These are phyloP conservation scores for Iris macrosiphon DNA, from an alignment of 106 monocot genomes.

Conservation along the genomic window DNA sequence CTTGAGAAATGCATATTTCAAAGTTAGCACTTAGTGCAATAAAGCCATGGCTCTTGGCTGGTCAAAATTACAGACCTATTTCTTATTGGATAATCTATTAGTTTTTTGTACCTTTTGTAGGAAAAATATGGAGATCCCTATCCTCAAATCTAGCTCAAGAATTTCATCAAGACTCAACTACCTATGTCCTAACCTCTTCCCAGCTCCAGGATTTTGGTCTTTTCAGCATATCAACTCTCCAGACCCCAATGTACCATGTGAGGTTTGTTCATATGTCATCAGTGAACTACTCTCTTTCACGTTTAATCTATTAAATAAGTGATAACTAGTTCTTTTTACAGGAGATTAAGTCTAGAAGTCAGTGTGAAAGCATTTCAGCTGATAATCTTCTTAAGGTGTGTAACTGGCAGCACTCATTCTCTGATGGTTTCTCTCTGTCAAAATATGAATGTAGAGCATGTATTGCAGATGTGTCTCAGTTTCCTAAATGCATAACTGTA, in stretches of 20 bases:
- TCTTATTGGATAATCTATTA: neutral
- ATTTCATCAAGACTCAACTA: slow-evolving; percentile 80
- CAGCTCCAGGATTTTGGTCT: slow-evolving; percentile 50
- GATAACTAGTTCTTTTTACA: neutral
- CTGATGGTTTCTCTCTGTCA: neutral
- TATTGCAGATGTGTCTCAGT: no score
- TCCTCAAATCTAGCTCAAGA: slow-evolving; percentile 87
- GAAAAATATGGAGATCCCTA: slow-evolving; percentile 76
- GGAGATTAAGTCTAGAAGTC: neutral
- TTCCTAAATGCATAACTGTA: no score
- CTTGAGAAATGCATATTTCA: no score
- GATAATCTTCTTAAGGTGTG: slow-evolving; percentile 94
- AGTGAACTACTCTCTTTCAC: slow-evolving; percentile 5
- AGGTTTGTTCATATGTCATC: slow-evolving; percentile 46
- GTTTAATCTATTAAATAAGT: neutral
- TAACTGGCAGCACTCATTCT: neutral
- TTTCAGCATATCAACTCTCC: slow-evolving; percentile 6
- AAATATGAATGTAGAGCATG: no score
- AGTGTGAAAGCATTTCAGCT: slow-evolving; percentile 43
- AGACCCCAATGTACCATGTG: slow-evolving; percentile 25
- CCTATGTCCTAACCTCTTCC: slow-evolving; percentile 85
- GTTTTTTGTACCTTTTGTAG: slow-evolving; percentile 26
- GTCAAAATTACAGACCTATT: neutral
- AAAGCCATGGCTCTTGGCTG: no score
- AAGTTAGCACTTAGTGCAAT: no score